Percentiles rank a stretch among this genome's conserved stretches.
Conservation (phyloP, 495 filamentous ascomycete species). For the Aspergillus affinis region DNA sequence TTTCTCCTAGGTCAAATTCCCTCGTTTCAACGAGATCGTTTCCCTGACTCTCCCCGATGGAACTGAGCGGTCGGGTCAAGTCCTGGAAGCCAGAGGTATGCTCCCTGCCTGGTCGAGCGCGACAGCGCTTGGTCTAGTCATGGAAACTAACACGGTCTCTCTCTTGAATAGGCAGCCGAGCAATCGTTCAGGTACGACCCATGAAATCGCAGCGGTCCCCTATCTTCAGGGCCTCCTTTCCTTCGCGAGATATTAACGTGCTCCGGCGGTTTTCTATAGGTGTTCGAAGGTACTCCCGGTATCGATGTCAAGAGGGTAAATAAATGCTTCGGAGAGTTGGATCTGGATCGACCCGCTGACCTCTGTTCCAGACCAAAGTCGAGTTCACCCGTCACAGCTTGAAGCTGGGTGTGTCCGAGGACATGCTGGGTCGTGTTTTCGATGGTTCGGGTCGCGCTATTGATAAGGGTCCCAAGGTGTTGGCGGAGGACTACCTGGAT, state of each 20-base stretch:
- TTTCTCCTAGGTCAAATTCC: slow-evolving; percentile 80
- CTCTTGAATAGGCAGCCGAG: slow-evolving; percentile 68
- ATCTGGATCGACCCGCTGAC: slow-evolving; percentile 23
- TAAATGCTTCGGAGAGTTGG: neutral
- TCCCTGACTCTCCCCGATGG: slow-evolving; percentile 94
- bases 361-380: slow-evolving; percentile 71
- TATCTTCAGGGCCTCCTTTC: slow-evolving; percentile 1
- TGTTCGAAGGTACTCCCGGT: slow-evolving; percentile 96
- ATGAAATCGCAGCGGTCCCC: neutral
- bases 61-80: slow-evolving; percentile 88
- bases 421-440: slow-evolving; percentile 99
- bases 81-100: slow-evolving; percentile 93
- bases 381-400: slow-evolving; percentile 96
- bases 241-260: slow-evolving; percentile 24
- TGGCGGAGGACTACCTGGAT: slow-evolving; percentile 96
- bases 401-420: slow-evolving; percentile 97
- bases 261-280: slow-evolving; percentile 51
- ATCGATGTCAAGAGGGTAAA: slow-evolving; percentile 96
- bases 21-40: slow-evolving; percentile 96
- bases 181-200: slow-evolving; percentile 76
- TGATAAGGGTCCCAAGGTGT: slow-evolving; percentile 97
- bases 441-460: slow-evolving; percentile 96
- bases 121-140: neutral
- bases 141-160: slow-evolving; percentile 15
- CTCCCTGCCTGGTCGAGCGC: neutral